Percentiles rank a stretch among this genome's conserved stretches.
Evolutionary conservation across 106 monocot genomes (phyloP).

Genomic region (Chionographis japonica): DNA sequence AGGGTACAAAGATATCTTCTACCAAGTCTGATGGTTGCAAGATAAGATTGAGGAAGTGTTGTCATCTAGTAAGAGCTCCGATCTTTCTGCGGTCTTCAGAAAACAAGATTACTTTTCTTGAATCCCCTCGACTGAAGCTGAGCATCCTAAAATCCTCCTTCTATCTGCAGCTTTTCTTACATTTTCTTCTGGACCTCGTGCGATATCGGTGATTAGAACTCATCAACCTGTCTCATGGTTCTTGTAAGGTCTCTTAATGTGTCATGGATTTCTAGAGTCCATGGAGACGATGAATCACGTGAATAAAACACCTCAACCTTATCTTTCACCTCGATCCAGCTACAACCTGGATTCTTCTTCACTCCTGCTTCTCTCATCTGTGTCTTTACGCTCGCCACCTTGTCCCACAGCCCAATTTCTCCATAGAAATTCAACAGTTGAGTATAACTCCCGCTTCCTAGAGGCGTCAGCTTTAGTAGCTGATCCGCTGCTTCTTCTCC

Average conservation of each 20-base stretch:
- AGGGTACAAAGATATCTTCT: too few species aligned
- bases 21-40: too few species aligned
- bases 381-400: constrained; percentile 24
- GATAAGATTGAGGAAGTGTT: too few species aligned
- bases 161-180: too few species aligned
- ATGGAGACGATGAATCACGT: constrained; percentile 26
- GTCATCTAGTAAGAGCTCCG: too few species aligned
- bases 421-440: constrained; percentile 42
- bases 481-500: constrained; percentile 33
- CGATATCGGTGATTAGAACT: too few species aligned
- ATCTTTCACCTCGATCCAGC: constrained; percentile 47
- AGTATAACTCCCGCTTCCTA: constrained; percentile 27
- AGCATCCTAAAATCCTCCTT: too few species aligned
- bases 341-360: constrained; percentile 54
- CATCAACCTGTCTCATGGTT: constrained; percentile 12
- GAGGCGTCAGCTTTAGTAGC: constrained; percentile 13
- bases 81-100: too few species aligned
- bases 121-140: too few species aligned
- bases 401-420: constrained; percentile 33
- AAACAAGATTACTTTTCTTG: too few species aligned
- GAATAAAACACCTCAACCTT: constrained; percentile 42
- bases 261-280: constrained; percentile 14
- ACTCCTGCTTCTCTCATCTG: constrained; percentile 33
- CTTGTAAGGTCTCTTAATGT: constrained; percentile 19
- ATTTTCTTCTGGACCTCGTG: too few species aligned